These are phyloP conservation scores for Debaryomyces prosopidis DNA, from an alignment of 805 yeast species.

Conservation along the genomic window DNA sequence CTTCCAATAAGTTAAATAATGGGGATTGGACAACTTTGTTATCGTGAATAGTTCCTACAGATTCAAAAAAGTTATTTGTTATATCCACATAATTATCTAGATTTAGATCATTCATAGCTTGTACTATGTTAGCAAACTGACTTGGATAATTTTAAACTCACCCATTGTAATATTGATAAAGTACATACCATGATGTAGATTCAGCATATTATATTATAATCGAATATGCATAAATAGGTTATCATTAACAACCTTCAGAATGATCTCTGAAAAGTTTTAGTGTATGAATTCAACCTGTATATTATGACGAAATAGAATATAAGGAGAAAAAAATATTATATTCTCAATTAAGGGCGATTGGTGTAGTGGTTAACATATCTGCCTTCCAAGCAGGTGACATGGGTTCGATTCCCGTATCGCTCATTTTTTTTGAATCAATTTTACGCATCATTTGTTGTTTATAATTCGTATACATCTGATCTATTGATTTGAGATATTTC, in stretches of 20 bases:
- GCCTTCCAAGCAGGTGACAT: constrained; percentile 94
- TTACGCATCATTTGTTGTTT: constrained; percentile 1
- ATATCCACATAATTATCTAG: constrained; percentile 41
- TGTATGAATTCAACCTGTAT: neutral
- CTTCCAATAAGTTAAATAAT: constrained; percentile 69
- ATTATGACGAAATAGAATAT: neutral
- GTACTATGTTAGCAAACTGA: neutral
- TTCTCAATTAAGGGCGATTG: constrained; percentile 58
- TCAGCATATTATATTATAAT: neutral
- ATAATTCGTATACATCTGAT: neutral
- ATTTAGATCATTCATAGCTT: neutral
- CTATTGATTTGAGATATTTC: neutral
- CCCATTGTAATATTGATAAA: too few species aligned
- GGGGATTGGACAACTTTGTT: constrained; percentile 61
- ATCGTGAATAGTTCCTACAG: constrained; percentile 39
- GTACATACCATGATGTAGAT: neutral
- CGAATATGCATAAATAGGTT: neutral
- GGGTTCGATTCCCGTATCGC: constrained; percentile 95
- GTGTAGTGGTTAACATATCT: constrained; percentile 91
- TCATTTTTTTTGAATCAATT: constrained; percentile 42
- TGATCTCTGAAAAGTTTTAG: too few species aligned
- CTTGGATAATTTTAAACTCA: neutral
- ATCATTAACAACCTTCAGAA: too few species aligned
- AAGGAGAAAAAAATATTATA: neutral
- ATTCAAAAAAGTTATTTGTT: constrained; percentile 50